phyloP scores from a whole-genome alignment of 2,329 filamentous ascomycete genomes.

The Phyllosticta capitalensis region DNA sequence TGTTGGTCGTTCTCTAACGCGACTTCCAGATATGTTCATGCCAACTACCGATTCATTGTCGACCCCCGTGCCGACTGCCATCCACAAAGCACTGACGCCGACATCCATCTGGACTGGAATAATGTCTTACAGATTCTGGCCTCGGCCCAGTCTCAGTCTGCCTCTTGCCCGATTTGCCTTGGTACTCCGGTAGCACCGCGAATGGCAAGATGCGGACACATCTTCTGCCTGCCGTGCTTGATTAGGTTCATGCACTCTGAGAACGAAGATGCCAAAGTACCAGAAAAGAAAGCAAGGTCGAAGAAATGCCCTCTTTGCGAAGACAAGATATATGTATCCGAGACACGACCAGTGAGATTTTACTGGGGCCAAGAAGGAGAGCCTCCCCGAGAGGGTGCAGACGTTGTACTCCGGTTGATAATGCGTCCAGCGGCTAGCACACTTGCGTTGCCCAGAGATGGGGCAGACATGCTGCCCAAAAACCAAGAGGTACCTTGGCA shows the following conservation, averaged over 20 bases:
- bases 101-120: constrained; percentile 83
- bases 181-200: constrained; percentile 86
- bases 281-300: constrained; percentile 65
- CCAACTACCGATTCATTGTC: constrained; percentile 96
- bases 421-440: constrained; percentile 72
- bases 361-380: constrained; percentile 81
- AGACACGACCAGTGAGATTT: constrained; percentile 81
- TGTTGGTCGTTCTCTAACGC: not conserved
- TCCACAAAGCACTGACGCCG: constrained; percentile 73
- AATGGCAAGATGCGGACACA: constrained; percentile 96
- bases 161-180: constrained; percentile 90
- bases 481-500: constrained; percentile 86
- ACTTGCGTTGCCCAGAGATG: constrained; percentile 77
- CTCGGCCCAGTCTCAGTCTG: constrained; percentile 76
- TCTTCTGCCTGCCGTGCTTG: constrained; percentile 88
- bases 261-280: constrained; percentile 50
- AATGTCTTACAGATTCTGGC: constrained; percentile 86
- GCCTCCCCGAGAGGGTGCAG: constrained; percentile 70
- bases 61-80: constrained; percentile 71
- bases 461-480: constrained; percentile 57
- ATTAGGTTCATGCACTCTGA: constrained; percentile 91
- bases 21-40: constrained; percentile 65
- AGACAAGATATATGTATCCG: constrained; percentile 85
- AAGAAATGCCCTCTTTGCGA: constrained; percentile 97
- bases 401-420: constrained; percentile 82